Evolutionary conservation across 805 yeast species (phyloP), one percentile per base, ranked within the genome.

Genomic region (Wickerhamiella shivajii): DNA sequence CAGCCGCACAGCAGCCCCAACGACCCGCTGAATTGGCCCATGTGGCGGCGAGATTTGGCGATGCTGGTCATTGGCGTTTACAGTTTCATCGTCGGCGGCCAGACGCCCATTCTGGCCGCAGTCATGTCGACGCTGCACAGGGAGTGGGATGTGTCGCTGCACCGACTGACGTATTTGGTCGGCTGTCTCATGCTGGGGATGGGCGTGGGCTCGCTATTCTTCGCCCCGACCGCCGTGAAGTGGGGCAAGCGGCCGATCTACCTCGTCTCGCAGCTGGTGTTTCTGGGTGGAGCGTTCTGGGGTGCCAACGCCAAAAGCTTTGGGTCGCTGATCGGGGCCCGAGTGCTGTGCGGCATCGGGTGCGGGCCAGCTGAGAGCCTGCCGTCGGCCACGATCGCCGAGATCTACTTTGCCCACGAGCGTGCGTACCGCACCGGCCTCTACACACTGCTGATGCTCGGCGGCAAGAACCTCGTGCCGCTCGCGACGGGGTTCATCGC

Each of bases 21-120:
- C 44, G 79, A 72, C 41, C 79, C 79, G 2, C 55, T 72, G 25
- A 73, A 72, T 44, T 71, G 78, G 79, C 75, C 77, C 1, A 44
- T 61, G 6, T 67, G 74, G 70, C 57, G 68, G 25, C 56, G 75
- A 18, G 77, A 71, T 39, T 38, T 68, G 29, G 68, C 75, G 6
- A 52, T 71, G 25, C 42, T 60, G 8, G 64, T 64, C 12, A 61
- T 71, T 21, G 76, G 77, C 4, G 61, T 67, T 43, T 74, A 67
- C 40, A 66, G 71, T 9, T 67, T 71, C 43, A 53, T 71, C 8
- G 71, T 72, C 4, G 78, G 77, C 19, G 77, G 78, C 20, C 73
- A 67, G 50, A 63, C 74, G 3, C 70, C 78, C 3, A 53, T 72
- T 24, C 53, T 71, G 36, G 76, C 77, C 1, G 70, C 77, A 1